phyloP scores from a whole-genome alignment of 2,329 filamentous ascomycete species.

The Tolypocladium capitatum region DNA sequence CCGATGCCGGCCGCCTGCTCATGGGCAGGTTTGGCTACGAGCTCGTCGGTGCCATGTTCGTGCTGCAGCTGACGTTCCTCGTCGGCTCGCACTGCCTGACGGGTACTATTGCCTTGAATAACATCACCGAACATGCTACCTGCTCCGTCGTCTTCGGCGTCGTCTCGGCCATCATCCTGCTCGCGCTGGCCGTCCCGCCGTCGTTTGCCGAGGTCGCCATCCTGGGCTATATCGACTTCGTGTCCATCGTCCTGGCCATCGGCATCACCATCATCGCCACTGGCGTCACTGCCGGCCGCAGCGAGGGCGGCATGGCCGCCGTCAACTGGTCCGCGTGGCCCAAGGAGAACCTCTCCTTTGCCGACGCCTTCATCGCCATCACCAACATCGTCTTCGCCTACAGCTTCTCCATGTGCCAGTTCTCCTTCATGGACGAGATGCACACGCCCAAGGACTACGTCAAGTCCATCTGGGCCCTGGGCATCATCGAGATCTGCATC shows the following conservation, averaged over 20 bases:
- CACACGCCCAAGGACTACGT: conserved; percentile 31
- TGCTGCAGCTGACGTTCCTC: conserved; percentile 54
- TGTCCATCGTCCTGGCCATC: conserved; percentile 50
- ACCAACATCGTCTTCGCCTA: conserved; percentile 62
- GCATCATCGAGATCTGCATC: conserved; percentile 47
- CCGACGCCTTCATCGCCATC: conserved; percentile 45
- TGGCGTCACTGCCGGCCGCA: conserved; percentile 28
- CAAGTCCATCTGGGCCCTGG: conserved; percentile 48
- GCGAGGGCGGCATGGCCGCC: conserved; percentile 16
- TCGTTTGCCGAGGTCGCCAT: conserved; percentile 36
- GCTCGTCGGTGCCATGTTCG: conserved; percentile 46
- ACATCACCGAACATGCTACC: conserved; percentile 41
- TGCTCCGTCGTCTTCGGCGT: conserved; percentile 33
- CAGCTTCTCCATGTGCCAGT: conserved; percentile 39
- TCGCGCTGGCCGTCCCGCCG: conserved; percentile 31
- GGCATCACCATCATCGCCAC: conserved; percentile 54
- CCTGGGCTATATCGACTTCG: conserved; percentile 41
- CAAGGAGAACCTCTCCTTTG: conserved; percentile 30
- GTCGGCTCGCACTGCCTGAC: conserved; percentile 61
- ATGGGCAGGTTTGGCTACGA: conserved; percentile 47
- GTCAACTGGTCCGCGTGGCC: conserved; percentile 33
- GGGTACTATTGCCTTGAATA: conserved; percentile 56
- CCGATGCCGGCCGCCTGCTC: conserved; percentile 52
- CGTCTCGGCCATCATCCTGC: conserved; percentile 31
- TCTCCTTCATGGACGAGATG: conserved; percentile 42